Conservation (phyloP, 768 basidiomycete genomes). For the Tremella mesenterica region DNA sequence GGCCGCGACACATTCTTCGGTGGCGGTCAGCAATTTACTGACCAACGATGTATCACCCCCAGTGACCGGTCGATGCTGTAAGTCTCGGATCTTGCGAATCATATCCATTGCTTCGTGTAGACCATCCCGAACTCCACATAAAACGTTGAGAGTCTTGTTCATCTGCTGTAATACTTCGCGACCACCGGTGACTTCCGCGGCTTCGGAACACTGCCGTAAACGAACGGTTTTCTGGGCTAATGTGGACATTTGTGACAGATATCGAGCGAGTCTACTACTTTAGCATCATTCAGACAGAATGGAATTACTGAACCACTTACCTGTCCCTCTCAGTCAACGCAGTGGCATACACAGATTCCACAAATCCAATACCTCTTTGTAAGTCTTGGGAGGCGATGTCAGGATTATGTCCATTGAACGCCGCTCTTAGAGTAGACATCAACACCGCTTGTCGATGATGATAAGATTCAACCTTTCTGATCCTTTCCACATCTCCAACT, state of each 20-base stretch:
- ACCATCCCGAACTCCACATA: not conserved
- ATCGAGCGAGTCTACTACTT: too few relatives aligned
- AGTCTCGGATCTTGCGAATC: not conserved
- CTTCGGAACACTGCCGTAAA: too few relatives aligned
- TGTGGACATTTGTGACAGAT: too few relatives aligned
- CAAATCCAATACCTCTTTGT: constrained; percentile 63
- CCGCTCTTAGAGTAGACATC: constrained; percentile 59
- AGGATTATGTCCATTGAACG: constrained; percentile 61
- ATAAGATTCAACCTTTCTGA: constrained; percentile 26
- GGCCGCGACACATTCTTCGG: too few relatives aligned
- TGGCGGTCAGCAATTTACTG: too few relatives aligned
- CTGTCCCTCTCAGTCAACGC: constrained; percentile 57
- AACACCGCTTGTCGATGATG: constrained; percentile 52
- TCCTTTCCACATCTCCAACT: not conserved
- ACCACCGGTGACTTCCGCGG: too few relatives aligned
- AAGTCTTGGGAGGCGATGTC: constrained; percentile 84
- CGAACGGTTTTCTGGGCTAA: too few relatives aligned
- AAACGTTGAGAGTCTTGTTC: not conserved
- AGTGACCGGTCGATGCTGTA: not conserved
- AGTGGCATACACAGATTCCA: constrained; percentile 68
- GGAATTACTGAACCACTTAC: constrained; percentile 53
- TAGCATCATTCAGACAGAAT: not conserved
- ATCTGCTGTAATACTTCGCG: too few relatives aligned
- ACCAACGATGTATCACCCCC: too few relatives aligned
- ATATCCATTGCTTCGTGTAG: not conserved